A percentile compares a stretch with the other conserved stretches of the same genome.
Evolutionary conservation across 2,329 filamentous ascomycete species (phyloP).

Genomic region (Pestalotiopsis sp.): DNA sequence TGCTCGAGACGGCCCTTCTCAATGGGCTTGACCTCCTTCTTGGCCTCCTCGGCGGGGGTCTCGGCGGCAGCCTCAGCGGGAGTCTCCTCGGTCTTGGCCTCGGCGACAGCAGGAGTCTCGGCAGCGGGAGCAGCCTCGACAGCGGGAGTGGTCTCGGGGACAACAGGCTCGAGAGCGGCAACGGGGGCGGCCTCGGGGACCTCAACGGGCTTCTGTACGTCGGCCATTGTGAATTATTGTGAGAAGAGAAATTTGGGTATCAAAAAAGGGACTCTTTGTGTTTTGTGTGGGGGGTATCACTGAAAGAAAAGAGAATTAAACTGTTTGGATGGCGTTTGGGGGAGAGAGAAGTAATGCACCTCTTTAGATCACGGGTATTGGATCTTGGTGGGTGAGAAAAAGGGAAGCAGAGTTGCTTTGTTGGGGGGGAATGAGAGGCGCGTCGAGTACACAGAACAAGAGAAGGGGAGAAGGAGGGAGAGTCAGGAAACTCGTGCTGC

Average conservation of each 20-base stretch:
- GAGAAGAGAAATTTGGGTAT: slow-evolving; percentile 40
- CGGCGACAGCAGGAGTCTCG: slow-evolving; percentile 35
- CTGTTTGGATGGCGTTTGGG: slow-evolving; percentile 1
- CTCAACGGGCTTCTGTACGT: slow-evolving; percentile 72
- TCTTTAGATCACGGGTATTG: slow-evolving; percentile 8
- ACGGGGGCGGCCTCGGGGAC: slow-evolving; percentile 53
- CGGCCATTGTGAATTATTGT: slow-evolving; percentile 65
- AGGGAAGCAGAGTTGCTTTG: slow-evolving; percentile 25
- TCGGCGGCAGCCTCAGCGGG: slow-evolving; percentile 44
- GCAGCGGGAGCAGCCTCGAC: slow-evolving; percentile 25
- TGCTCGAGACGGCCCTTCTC: slow-evolving; percentile 86
- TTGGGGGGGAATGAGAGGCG: slow-evolving; percentile 12
- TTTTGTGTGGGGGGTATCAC: slow-evolving; percentile 47
- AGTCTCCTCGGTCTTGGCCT: slow-evolving; percentile 46
- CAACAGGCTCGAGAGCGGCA: slow-evolving; percentile 40
- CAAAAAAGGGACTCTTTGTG: slow-evolving; percentile 34
- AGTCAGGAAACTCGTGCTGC: slow-evolving; percentile 24
- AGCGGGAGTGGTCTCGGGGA: slow-evolving; percentile 25
- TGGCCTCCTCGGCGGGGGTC: slow-evolving; percentile 43
- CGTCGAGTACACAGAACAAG: slow-evolving; percentile 28
- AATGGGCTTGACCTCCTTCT: slow-evolving; percentile 66
- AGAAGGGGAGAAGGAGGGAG: slow-evolving; percentile 26
- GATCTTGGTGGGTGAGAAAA: slow-evolving; percentile 10
- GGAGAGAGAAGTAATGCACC: slow-evolving; percentile 8
- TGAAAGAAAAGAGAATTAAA: slow-evolving; percentile 46